phyloP scores from a whole-genome alignment of 2,329 filamentous ascomycete genomes.

The Arachnopeziza araneosa region DNA sequence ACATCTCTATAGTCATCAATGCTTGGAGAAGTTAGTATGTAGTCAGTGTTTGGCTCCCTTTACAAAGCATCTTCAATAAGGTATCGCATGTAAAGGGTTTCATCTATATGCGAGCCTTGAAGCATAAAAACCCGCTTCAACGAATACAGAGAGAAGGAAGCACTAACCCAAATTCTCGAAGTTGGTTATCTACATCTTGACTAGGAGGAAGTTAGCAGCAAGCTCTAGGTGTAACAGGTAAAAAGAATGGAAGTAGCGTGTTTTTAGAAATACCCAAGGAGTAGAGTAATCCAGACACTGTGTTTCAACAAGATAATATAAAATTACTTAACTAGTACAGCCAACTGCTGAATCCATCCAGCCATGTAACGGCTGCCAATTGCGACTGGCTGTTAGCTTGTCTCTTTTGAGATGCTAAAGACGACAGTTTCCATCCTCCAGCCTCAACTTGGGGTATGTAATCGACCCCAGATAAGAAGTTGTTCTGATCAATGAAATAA shows the following conservation, averaged over 20 bases:
- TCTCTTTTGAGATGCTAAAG: constrained; percentile 2
- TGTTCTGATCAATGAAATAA: background rate
- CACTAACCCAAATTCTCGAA: background rate
- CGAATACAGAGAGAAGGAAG: background rate
- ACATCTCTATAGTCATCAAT: background rate
- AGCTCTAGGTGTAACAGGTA: background rate
- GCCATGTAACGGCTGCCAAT: constrained; percentile 7
- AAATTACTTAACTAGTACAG: background rate
- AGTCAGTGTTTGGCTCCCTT: background rate
- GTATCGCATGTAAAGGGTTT: too few relatives aligned
- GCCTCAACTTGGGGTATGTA: constrained; percentile 3
- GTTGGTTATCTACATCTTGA: background rate
- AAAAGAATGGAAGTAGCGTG: too few relatives aligned
- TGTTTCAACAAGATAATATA: too few relatives aligned
- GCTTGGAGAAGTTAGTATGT: background rate
- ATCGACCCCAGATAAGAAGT: background rate
- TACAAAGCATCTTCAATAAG: background rate
- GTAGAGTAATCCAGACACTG: too few relatives aligned
- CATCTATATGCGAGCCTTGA: background rate
- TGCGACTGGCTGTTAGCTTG: constrained; percentile 3
- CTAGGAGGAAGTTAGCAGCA: background rate
- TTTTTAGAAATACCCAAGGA: too few relatives aligned
- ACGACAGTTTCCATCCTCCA: constrained; percentile 6
- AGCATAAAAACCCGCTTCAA: background rate
- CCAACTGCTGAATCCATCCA: background rate